Evolutionary conservation across 768 basidiomycete species (phyloP), one percentile per base, ranked within the genome.

Genomic region (Agrocybe praecox): DNA sequence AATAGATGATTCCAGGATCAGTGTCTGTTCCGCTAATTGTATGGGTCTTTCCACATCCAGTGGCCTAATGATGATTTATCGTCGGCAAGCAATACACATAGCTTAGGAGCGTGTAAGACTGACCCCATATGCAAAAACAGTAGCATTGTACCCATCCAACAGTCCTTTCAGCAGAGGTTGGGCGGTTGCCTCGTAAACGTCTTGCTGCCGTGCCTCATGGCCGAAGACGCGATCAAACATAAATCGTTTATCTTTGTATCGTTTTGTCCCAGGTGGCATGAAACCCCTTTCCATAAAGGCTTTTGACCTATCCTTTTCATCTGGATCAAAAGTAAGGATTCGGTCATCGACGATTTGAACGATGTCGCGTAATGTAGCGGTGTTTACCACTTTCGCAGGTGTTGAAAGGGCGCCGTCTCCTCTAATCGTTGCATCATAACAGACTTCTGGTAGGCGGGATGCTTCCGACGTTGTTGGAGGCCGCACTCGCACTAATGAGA

Each of bases 31-130:
- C 96, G 65, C 94, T 97, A 71, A 99, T 98, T 18, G 97, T 99
- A 73, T 98, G 96, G 5, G 97, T 99, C 74, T 99, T 99, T 61
- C 97, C 97, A 70, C 97, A 98, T n/a, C 97, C 97, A n/a, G 97
- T 98, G 21, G 97, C 97, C 97, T 98, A 67, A 18, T 43, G 52
- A 49, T 60, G 46, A 36, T 49, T 32, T 48, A 52, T 22, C 14
- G 22, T 24, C 33, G 45, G 47, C 42, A 33, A 32, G 22, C 24
- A n/a, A 34, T 19, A 4, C 40, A 12, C 5, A 23, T n/a, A 29
- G 21, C 22, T 10, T 49, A 42, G 5, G 5, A 50, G 26, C 26
- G 24, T 18, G 49, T 8, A 18, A 46, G 53, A 78, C 92, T 71
- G 72, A 98, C 97, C 34, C 97, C 97, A 71, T 99, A 99, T 3